Evolutionary conservation across 208 protist species (phyloP), one percentile per base, ranked within the genome.

Genomic region (Kentomonas sorsogonicus): DNA sequence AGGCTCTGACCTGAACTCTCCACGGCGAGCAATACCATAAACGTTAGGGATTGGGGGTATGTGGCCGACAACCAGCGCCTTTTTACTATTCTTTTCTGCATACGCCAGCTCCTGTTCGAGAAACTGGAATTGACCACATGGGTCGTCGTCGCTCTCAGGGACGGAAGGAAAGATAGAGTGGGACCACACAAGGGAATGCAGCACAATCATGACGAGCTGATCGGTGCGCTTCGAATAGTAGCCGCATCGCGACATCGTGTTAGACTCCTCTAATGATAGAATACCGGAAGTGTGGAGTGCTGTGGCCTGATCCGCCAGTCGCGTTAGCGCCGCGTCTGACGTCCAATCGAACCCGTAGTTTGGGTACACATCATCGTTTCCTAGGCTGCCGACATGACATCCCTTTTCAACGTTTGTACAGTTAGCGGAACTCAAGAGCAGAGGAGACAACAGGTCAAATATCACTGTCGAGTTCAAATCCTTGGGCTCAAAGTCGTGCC

Each of bases 311-410:
- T 65, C 20, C 15, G 34, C 6, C 23, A 85, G 41, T 53, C 74
- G 43, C 16, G 27, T 1, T n/a, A 78, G 63, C 38, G 55, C 66
- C 10, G 20, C 29, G 15, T 40, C 53, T 33, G 31, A 56, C 13
- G 57, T 38, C 60, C 69, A 76, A 18, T 75, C 44, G 47, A 87
- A 89, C 48, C 48, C 55, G 63, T 91, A 90, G 61, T 91, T 67
- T 16, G 78, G 79, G 16, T 83, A 67, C 27, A 91, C 48, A 53
- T 94, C 87, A 31, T 90, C 90, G 64, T 94, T 94, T 29, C 87
- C 87, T 22, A 88, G 16, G 15, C 66, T 55, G 33, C 43, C 60
- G 23, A 65, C 38, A n/a, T n/a, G n/a, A n/a, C n/a, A n/a, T n/a
- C n/a, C n/a, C n/a, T n/a, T n/a, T n/a, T n/a, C n/a, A n/a, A n/a